Base-by-base conservation (phyloP, 768 basidiomycete species). In the Leccinum variicolor region DNA sequence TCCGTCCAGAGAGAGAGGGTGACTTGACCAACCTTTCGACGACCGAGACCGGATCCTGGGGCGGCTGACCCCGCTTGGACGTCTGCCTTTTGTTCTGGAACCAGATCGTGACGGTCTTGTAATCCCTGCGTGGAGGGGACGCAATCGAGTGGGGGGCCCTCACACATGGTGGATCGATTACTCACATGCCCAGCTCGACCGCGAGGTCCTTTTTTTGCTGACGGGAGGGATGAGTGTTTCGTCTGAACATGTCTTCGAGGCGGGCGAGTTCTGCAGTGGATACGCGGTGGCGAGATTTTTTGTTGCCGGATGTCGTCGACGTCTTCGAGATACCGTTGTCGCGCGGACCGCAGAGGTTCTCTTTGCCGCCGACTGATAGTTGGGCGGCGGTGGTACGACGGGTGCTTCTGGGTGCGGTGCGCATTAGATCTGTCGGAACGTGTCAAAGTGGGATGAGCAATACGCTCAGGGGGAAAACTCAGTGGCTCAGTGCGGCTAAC, bases 1-100 rank as follows among this genome's bases (percentile, higher is more conserved):
- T 4, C 26, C 50, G 64, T 7, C 45, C 21, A 28, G 39, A n/a
- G 17, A n/a, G 21, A 3, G 41, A 4, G 34, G 9, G 17, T n/a
- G 39, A 39, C 41, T 1, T 13, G 11, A 62, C 60, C 50, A 0
- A 6, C 41, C 7, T 41, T 6, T 60, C 58, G 41, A 50, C 25
- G 17, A 28, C 48, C 14, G 41, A 9, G 17, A 28, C 48, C 17
- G 41, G 39, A 19, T n/a, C n/a, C n/a, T 5, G 39, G 39, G 41
- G 41, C 41, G 11, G 54, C 54, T 60, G 68, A 51, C 57, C 51
- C 25, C 69, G 67, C 56, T 77, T 79, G 50, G 74, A 56, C 34
- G 71, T 85, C 65, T 90, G 87, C 15, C 89, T 84, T 72, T 84
- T 89, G 69, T 91, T 91, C 73, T 91, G 89, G 69, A 90, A 90